A percentile compares a stretch with the other conserved stretches of the same genome.
Conservation (phyloP, 108 stramenopile species). For the Epithemia pelagica region DNA sequence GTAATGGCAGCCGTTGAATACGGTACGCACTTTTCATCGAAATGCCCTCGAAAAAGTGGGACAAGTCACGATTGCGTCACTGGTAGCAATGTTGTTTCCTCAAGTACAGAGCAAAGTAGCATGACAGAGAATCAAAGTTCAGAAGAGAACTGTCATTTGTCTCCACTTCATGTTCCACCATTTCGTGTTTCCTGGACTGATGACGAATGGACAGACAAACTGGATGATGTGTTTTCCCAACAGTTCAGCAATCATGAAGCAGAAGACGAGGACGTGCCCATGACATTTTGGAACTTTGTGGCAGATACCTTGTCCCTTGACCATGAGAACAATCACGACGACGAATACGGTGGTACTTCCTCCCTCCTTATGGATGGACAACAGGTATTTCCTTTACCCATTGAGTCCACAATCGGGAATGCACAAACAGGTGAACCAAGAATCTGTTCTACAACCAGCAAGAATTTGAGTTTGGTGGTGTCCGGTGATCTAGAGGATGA, state of each 20-base stretch:
- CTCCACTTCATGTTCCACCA: too few relatives aligned
- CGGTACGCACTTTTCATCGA: too few relatives aligned
- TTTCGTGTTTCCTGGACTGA: too few relatives aligned
- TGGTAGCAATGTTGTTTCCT: too few relatives aligned
- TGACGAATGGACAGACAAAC: too few relatives aligned
- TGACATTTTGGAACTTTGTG: not conserved
- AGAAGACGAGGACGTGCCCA: not conserved
- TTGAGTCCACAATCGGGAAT: not conserved
- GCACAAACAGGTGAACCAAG: not conserved
- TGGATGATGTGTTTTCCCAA: not conserved
- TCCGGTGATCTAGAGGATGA: too few relatives aligned
- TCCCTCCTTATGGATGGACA: too few relatives aligned
- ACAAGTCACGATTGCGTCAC: too few relatives aligned
- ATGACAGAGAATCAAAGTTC: not conserved
- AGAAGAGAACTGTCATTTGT: not conserved
- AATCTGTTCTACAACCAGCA: not conserved
- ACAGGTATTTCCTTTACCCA: not conserved
- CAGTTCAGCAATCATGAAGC: not conserved
- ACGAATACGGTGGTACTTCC: not conserved
- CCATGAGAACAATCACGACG: not conserved
- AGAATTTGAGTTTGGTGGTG: too few relatives aligned
- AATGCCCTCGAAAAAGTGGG: too few relatives aligned
- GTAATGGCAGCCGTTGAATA: not conserved
- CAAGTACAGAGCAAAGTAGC: too few relatives aligned
- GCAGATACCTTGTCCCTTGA: not conserved